Percentiles rank a stretch among this genome's conserved stretches.
Conservation (phyloP, 83 land plant species). For the Picea abies region DNA sequence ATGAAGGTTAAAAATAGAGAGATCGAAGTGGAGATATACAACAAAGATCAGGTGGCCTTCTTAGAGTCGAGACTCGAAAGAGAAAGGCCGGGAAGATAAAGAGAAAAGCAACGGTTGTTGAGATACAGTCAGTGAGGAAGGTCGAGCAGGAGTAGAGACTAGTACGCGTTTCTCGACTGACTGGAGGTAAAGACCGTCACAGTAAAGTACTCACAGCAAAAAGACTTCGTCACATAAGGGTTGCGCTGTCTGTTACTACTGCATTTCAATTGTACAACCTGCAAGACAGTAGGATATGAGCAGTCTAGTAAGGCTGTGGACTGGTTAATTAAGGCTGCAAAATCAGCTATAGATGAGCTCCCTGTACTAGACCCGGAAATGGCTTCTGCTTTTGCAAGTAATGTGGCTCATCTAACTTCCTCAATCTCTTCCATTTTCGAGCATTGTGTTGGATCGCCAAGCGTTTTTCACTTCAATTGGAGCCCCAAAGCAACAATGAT, state of each 20-base stretch:
- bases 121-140: not conserved
- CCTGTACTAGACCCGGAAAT: slow-evolving; percentile 26
- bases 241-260: slow-evolving; percentile 17
- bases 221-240: slow-evolving; percentile 7
- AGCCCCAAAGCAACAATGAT: too few species aligned
- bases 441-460: too few species aligned
- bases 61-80: not conserved
- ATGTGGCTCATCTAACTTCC: not conserved
- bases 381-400: not conserved
- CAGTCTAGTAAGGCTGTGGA: slow-evolving; percentile 57
- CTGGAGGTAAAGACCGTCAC: too few species aligned
- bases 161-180: slow-evolving; percentile 6
- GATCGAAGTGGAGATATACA: too few species aligned
- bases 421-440: too few species aligned
- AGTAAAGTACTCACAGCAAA: not conserved
- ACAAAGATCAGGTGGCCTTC: too few species aligned
- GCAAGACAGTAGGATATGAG: slow-evolving; percentile 7
- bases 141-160: not conserved
- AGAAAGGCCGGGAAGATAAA: not conserved
- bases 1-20: too few species aligned
- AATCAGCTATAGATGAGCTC: slow-evolving; percentile 47
- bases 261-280: slow-evolving; percentile 20
- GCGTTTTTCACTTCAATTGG: not conserved
- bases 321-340: not conserved
- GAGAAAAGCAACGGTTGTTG: not conserved